Evolutionary conservation across 768 basidiomycete species (phyloP).

Genomic region (Agaricus sinodeliciosus): DNA sequence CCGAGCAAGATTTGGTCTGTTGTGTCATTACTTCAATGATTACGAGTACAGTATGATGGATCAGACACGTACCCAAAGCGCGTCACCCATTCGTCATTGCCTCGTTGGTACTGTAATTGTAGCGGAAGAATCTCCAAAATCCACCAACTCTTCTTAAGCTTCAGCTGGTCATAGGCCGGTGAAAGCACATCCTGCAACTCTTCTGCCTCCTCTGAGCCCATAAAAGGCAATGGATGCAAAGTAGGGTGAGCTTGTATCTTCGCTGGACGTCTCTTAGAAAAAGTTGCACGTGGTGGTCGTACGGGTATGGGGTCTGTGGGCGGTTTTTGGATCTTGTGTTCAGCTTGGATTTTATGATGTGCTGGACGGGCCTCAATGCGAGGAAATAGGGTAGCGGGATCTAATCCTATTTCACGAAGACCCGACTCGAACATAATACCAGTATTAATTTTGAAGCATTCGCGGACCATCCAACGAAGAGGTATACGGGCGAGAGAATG

Average conservation of each 20-base stretch:
- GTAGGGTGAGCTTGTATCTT: slow-evolving; percentile 12
- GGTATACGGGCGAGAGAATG: slow-evolving; percentile 48
- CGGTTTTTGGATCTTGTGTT: slow-evolving; percentile 18
- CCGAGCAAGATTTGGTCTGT: slow-evolving; percentile 29
- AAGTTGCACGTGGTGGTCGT: slow-evolving; percentile 12
- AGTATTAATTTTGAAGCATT: slow-evolving; percentile 53
- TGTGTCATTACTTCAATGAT: neutral
- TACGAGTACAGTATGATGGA: neutral
- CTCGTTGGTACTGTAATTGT: slow-evolving; percentile 29
- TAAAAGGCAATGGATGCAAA: slow-evolving; percentile 12
- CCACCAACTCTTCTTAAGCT: slow-evolving; percentile 52
- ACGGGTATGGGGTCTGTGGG: slow-evolving; percentile 20
- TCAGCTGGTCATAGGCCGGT: slow-evolving; percentile 55
- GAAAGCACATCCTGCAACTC: slow-evolving; percentile 54
- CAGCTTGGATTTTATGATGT: slow-evolving; percentile 17
- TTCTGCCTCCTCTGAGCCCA: slow-evolving; percentile 50
- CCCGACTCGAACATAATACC: slow-evolving; percentile 55
- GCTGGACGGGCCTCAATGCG: slow-evolving; percentile 31
- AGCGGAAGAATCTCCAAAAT: slow-evolving; percentile 52
- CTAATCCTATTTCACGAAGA: slow-evolving; percentile 43
- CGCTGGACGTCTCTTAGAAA: slow-evolving; percentile 17
- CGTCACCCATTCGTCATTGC: slow-evolving; percentile 29
- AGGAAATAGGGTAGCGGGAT: slow-evolving; percentile 40
- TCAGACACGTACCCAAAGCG: slow-evolving; percentile 24
- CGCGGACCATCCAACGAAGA: slow-evolving; percentile 68